Conservation (phyloP, 768 basidiomycete genomes). For the Suillus tomentosus region DNA sequence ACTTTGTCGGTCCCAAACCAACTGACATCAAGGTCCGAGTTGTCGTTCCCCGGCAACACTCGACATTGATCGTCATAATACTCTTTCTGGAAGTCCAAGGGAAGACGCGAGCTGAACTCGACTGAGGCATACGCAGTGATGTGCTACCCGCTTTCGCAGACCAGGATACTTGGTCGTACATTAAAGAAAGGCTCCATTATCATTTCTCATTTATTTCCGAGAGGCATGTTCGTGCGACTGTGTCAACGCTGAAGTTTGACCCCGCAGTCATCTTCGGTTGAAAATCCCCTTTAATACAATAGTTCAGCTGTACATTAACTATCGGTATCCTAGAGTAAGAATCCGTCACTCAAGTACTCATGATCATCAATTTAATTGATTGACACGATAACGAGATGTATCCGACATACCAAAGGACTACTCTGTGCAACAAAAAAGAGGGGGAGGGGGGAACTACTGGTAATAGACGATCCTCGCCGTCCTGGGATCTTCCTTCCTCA, state of each 20-base stretch:
- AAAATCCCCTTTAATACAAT: too few relatives aligned
- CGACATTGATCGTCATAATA: slow-evolving; percentile 35
- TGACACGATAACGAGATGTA: too few relatives aligned
- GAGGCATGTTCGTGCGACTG: not conserved
- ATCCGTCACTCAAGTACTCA: too few relatives aligned
- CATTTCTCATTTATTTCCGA: not conserved
- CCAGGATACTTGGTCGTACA: slow-evolving; percentile 7
- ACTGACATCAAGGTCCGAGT: slow-evolving; percentile 26
- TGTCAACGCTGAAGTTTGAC: slow-evolving; percentile 10
- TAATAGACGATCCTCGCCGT: too few relatives aligned
- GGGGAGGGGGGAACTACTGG: too few relatives aligned
- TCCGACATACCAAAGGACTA: too few relatives aligned
- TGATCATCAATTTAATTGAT: too few relatives aligned
- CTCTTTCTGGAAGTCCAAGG: slow-evolving; percentile 16
- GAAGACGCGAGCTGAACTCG: slow-evolving; percentile 13
- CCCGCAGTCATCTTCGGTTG: not conserved
- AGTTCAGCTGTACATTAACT: too few relatives aligned
- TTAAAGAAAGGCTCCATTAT: slow-evolving; percentile 3
- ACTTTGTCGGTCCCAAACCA: not conserved
- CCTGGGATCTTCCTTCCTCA: too few relatives aligned
- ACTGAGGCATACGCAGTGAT: slow-evolving; percentile 8
- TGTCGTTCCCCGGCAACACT: slow-evolving; percentile 36
- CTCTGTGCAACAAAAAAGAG: too few relatives aligned
- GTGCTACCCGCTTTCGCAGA: slow-evolving; percentile 9
- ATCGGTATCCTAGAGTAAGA: too few relatives aligned